A percentile compares a stretch with the other conserved stretches of the same genome.
Conservation (phyloP, 345 rosid species). For the Boechera divaricarpa region DNA sequence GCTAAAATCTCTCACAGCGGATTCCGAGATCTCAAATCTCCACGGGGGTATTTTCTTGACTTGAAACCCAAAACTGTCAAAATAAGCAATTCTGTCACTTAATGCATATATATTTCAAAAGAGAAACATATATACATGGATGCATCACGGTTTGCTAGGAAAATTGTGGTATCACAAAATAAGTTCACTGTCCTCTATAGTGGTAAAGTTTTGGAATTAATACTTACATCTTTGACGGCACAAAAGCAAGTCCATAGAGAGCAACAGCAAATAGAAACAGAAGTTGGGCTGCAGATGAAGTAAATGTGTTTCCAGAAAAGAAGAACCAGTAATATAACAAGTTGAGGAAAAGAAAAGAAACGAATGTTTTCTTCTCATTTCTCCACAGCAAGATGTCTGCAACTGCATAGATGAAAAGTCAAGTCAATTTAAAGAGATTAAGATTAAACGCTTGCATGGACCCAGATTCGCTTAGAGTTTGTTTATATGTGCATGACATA, state of each 20-base stretch:
- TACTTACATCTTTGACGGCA: constrained; percentile 73
- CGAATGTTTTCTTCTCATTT: constrained; percentile 81
- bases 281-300: constrained; percentile 73
- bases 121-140: constrained; percentile 12
- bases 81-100: constrained; percentile 32
- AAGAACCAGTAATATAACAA: constrained; percentile 77
- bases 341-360: constrained; percentile 59
- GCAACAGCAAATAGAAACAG: constrained; percentile 54
- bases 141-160: constrained; percentile 16
- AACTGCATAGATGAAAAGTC: constrained; percentile 57
- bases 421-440: constrained; percentile 2
- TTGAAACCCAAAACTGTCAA: constrained; percentile 62
- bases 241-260: constrained; percentile 61
- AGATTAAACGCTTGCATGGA: constrained; percentile 11
- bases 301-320: constrained; percentile 72
- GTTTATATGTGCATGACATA: constrained; percentile 7
- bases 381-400: constrained; percentile 92
- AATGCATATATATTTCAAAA: constrained; percentile 17
- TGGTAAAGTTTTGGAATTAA: constrained; percentile 12
- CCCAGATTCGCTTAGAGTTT: neutral
- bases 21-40: constrained; percentile 63
- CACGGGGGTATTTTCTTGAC: constrained; percentile 54
- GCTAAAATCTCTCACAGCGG: constrained; percentile 53
- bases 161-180: neutral
- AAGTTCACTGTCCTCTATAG: constrained; percentile 11